phyloP scores from a whole-genome alignment of 139 green algal species.

The Chlorella vulgaris region DNA sequence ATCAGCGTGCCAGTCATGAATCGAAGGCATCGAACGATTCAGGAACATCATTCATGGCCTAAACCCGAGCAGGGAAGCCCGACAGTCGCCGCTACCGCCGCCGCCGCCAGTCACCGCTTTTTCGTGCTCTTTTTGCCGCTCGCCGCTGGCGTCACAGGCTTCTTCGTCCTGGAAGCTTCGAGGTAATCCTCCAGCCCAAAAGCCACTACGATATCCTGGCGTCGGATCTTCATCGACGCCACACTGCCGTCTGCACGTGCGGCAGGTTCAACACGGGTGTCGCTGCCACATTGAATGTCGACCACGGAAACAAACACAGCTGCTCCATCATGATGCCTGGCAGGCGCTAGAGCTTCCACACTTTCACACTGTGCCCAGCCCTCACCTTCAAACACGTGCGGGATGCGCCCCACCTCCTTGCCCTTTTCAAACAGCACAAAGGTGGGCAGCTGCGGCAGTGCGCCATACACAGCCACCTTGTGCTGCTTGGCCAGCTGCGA shows the following conservation, averaged over 20 bases:
- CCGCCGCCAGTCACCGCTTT: background rate
- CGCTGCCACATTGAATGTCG: background rate
- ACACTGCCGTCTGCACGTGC: slow-evolving; percentile 28
- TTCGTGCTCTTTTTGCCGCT: background rate
- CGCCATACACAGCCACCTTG: slow-evolving; percentile 31
- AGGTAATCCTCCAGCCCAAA: slow-evolving; percentile 52
- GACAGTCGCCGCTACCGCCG: too few relatives aligned
- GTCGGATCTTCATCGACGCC: slow-evolving; percentile 7
- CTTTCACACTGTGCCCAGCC: background rate
- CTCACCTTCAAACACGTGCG: slow-evolving; percentile 55
- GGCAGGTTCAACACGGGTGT: too few relatives aligned
- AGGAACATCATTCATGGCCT: too few relatives aligned
- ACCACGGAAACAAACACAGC: too few relatives aligned
- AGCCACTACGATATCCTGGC: slow-evolving; percentile 52
- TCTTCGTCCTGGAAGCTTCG: slow-evolving; percentile 1
- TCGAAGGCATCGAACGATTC: too few relatives aligned
- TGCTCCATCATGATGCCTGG: too few relatives aligned
- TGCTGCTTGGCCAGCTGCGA: slow-evolving; percentile 34
- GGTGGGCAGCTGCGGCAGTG: slow-evolving; percentile 57
- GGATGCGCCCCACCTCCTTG: slow-evolving; percentile 57
- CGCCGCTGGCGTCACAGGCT: background rate
- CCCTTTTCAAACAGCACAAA: slow-evolving; percentile 65
- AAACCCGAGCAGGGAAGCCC: background rate
- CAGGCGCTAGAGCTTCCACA: too few relatives aligned
- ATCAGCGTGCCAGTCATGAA: too few relatives aligned